phyloP scores from a whole-genome alignment of 257 asterid species.

The Solanum sitiens region DNA sequence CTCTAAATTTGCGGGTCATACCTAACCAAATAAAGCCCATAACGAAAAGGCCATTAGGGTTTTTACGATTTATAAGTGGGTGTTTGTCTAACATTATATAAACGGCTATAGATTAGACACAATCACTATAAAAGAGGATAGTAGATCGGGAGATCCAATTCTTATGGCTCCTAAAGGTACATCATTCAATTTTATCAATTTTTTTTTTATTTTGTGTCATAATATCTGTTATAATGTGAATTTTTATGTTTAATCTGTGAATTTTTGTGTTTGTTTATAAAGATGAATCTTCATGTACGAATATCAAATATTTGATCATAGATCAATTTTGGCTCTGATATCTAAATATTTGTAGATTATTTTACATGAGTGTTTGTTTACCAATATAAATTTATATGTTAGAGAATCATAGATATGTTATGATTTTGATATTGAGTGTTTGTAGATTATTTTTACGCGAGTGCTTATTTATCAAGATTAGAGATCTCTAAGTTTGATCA shows the following conservation, averaged over 20 bases:
- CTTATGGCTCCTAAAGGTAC: neutral
- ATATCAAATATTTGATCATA: too few relatives aligned
- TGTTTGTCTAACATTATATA: neutral
- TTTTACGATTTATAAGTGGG: neutral
- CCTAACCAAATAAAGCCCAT: neutral
- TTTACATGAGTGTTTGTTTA: neutral
- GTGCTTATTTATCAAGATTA: too few relatives aligned
- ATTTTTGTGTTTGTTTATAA: too few relatives aligned
- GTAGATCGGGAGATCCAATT: neutral
- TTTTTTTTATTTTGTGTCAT: neutral
- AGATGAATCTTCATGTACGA: neutral
- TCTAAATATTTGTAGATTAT: neutral
- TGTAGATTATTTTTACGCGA: too few relatives aligned
- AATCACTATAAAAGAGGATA: neutral
- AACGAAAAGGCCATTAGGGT: neutral
- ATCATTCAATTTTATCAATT: neutral
- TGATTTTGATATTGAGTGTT: neutral
- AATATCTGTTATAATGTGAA: neutral
- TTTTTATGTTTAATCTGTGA: too few relatives aligned
- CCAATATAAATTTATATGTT: neutral
- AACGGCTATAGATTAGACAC: neutral
- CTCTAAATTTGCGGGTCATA: too few relatives aligned
- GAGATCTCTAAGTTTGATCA: neutral
- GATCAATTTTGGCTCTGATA: neutral
- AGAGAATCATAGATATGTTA: neutral